Percentiles rank a stretch among this genome's conserved stretches.
These are phyloP conservation scores for Aureobasidium namibiae DNA, from an alignment of 2,329 filamentous ascomycete genomes.

Conservation along the genomic window DNA sequence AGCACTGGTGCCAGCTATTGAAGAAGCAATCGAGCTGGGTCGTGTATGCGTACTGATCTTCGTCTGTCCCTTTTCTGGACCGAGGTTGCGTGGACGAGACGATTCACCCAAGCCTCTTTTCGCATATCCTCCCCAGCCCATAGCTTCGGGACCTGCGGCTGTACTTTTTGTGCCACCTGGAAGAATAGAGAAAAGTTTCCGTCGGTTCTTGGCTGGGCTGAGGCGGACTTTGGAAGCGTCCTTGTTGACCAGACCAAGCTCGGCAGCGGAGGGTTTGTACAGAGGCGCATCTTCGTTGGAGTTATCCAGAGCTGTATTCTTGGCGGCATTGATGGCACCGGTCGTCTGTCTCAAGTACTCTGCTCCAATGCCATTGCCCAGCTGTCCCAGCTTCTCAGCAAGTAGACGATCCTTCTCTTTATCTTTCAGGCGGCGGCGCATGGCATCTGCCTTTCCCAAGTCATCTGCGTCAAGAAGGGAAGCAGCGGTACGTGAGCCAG, in stretches of 20 bases:
- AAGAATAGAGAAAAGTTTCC: slow-evolving; percentile 26
- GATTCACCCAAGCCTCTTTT: slow-evolving; percentile 30
- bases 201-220: slow-evolving; percentile 35
- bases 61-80: slow-evolving; percentile 26
- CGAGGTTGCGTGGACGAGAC: slow-evolving; percentile 14
- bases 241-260: slow-evolving; percentile 37
- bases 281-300: slow-evolving; percentile 14
- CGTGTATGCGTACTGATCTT: slow-evolving; percentile 17
- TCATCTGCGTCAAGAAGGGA: slow-evolving; percentile 59
- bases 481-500: slow-evolving; percentile 41
- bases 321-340: slow-evolving; percentile 4
- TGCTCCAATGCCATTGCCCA: slow-evolving; percentile 57
- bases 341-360: slow-evolving; percentile 55
- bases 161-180: slow-evolving; percentile 25
- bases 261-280: slow-evolving; percentile 23
- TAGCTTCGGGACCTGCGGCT: slow-evolving; percentile 26
- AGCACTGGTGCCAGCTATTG: slow-evolving; percentile 14
- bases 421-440: slow-evolving; percentile 43
- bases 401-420: slow-evolving; percentile 67
- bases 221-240: slow-evolving; percentile 36
- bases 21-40: background rate
- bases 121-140: slow-evolving; percentile 42
- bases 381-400: slow-evolving; percentile 56
- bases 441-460: slow-evolving; percentile 37
- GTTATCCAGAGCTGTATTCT: slow-evolving; percentile 10